Percentiles rank a stretch among this genome's conserved stretches.
These are phyloP conservation scores for Lasiodiplodia gonubiensis DNA, from an alignment of 2,329 filamentous ascomycete genomes.

Conservation along the genomic window DNA sequence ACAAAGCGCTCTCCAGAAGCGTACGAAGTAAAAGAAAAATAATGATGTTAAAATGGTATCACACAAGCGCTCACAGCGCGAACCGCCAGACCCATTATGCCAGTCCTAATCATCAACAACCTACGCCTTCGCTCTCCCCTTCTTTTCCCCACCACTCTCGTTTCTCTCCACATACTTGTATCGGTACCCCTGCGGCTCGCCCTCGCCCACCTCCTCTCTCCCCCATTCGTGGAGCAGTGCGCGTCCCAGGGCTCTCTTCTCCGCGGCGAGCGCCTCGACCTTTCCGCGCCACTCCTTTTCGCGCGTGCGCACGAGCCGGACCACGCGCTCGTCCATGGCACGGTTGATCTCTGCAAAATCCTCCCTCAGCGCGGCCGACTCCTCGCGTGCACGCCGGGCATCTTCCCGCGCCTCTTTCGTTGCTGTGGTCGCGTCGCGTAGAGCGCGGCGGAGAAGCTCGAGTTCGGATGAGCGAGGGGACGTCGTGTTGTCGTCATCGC, in stretches of 20 bases:
- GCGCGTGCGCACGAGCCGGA: conserved; percentile 4
- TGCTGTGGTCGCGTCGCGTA: background rate
- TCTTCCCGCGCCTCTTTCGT: conserved; percentile 12
- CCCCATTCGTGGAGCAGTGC: conserved; percentile 85
- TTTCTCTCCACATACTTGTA: conserved; percentile 37
- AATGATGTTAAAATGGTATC: background rate
- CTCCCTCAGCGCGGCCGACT: background rate
- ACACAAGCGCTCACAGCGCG: background rate
- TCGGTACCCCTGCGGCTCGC: conserved; percentile 40
- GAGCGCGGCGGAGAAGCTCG: conserved; percentile 5
- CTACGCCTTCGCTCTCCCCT: background rate
- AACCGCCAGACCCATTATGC: background rate
- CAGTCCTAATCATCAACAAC: background rate
- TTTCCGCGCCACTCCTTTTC: conserved; percentile 24
- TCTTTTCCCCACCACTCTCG: background rate
- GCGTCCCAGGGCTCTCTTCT: conserved; percentile 41
- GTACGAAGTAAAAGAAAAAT: background rate
- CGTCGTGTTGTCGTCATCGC: background rate
- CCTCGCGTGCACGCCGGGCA: background rate
- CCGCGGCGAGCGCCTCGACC: conserved; percentile 34
- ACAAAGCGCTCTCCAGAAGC: background rate
- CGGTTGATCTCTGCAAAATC: conserved; percentile 18
- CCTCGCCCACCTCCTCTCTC: conserved; percentile 52
- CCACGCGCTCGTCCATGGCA: conserved; percentile 25
- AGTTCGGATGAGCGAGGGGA: background rate